Conservation (phyloP, 1,139 yeast species). For the Protomyces pachydermus region DNA sequence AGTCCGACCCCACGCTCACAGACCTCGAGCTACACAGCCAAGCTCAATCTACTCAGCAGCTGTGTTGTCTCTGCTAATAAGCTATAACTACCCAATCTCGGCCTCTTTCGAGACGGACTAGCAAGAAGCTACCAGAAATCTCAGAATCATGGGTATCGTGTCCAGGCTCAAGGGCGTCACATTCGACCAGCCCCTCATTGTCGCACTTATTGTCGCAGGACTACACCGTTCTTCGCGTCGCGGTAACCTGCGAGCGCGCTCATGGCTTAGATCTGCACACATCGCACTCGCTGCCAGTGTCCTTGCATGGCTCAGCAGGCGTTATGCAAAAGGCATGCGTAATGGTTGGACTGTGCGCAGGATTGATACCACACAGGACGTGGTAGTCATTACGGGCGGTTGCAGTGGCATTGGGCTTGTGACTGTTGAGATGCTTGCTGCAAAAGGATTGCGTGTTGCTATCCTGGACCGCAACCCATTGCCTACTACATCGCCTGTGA, state of each 20-base stretch:
- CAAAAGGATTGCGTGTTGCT: slow-evolving; percentile 38
- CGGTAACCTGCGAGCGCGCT: not conserved
- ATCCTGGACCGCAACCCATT: slow-evolving; percentile 47
- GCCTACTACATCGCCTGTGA: slow-evolving; percentile 38
- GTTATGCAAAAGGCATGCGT: not conserved
- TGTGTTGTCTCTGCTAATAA: no score
- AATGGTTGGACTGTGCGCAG: slow-evolving; percentile 1
- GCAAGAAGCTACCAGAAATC: no score
- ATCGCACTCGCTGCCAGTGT: not conserved
- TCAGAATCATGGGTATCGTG: not conserved
- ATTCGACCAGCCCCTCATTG: not conserved
- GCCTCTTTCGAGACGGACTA: no score
- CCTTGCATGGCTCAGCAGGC: not conserved
- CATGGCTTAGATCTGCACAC: not conserved
- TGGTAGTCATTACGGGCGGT: slow-evolving; percentile 71
- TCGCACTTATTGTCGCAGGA: not conserved
- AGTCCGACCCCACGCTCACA: no score
- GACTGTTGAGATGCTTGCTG: slow-evolving; percentile 26
- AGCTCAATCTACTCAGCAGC: no score
- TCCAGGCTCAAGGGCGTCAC: not conserved
- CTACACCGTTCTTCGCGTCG: not conserved
- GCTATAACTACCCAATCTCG: no score
- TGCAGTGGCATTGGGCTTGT: slow-evolving; percentile 55
- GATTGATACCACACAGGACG: slow-evolving; percentile 39
- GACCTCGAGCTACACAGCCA: no score